Conservation (phyloP, 805 yeast genomes). For the Cyberlindnera mississippiensis region DNA sequence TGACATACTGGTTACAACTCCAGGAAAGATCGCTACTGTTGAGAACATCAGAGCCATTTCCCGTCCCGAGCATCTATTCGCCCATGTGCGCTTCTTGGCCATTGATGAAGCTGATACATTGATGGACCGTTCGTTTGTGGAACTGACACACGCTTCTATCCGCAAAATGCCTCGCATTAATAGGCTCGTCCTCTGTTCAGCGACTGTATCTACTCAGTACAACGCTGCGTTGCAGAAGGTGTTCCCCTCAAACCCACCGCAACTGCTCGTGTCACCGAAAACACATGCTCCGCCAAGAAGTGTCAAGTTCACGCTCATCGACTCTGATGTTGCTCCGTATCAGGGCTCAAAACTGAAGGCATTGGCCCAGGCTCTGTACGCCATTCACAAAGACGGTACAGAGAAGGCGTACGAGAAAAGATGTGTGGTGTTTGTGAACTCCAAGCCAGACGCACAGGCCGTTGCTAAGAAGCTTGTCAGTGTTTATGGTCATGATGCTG, state of each 20-base stretch:
- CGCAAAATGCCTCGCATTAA: slow-evolving; percentile 47
- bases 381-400: slow-evolving; percentile 78
- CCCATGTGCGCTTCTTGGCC: slow-evolving; percentile 56
- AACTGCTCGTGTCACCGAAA: slow-evolving; percentile 62
- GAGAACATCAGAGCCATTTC: slow-evolving; percentile 32
- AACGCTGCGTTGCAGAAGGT: slow-evolving; percentile 53
- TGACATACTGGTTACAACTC: slow-evolving; percentile 84
- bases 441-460: slow-evolving; percentile 55
- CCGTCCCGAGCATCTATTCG: slow-evolving; percentile 36
- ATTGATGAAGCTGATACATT: slow-evolving; percentile 94
- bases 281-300: slow-evolving; percentile 81
- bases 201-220: slow-evolving; percentile 82
- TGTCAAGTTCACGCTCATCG: slow-evolving; percentile 68
- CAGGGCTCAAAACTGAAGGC: slow-evolving; percentile 82
- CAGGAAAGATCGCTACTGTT: slow-evolving; percentile 57
- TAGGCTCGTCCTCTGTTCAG: slow-evolving; percentile 77
- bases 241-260: slow-evolving; percentile 62
- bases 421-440: slow-evolving; percentile 80
- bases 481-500: slow-evolving; percentile 53
- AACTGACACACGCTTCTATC: slow-evolving; percentile 57
- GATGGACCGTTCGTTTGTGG: slow-evolving; percentile 75
- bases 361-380: slow-evolving; percentile 81
- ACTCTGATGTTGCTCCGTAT: slow-evolving; percentile 75
- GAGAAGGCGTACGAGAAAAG: slow-evolving; percentile 76
- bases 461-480: slow-evolving; percentile 51